Conservation (phyloP, 1,139 yeast genomes). For the Magnusiomyces paraingens region DNA sequence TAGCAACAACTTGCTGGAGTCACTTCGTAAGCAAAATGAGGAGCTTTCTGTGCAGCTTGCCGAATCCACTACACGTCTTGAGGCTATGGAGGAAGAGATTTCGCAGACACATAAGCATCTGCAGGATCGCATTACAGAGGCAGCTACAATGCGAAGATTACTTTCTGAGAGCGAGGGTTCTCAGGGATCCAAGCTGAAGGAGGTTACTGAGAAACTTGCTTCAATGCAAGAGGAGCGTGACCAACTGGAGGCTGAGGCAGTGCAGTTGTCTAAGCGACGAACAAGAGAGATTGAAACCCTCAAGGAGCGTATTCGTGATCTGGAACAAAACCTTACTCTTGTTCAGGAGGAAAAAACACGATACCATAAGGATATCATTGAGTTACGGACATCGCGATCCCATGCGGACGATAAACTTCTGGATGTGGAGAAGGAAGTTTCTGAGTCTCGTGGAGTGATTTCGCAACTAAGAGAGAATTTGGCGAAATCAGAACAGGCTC, state of each 20-base stretch:
- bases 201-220: slow-evolving; percentile 40
- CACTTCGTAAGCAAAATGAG: slow-evolving; percentile 66
- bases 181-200: slow-evolving; percentile 43
- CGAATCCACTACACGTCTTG: slow-evolving; percentile 56
- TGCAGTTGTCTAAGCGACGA: slow-evolving; percentile 44
- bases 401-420: slow-evolving; percentile 25
- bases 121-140: slow-evolving; percentile 76
- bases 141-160: slow-evolving; percentile 63
- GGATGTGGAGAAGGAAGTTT: slow-evolving; percentile 27
- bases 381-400: slow-evolving; percentile 23
- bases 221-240: slow-evolving; percentile 52
- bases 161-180: slow-evolving; percentile 62
- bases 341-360: slow-evolving; percentile 28
- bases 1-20: slow-evolving; percentile 35
- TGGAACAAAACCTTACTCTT: slow-evolving; percentile 28
- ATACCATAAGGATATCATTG: slow-evolving; percentile 22
- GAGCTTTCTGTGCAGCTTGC: slow-evolving; percentile 63
- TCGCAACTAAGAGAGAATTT: slow-evolving; percentile 24
- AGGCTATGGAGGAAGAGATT: slow-evolving; percentile 72
- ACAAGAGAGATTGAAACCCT: slow-evolving; percentile 42
- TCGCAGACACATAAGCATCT: slow-evolving; percentile 63
- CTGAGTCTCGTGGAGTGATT: slow-evolving; percentile 22
- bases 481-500: slow-evolving; percentile 25
- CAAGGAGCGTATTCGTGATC: slow-evolving; percentile 27
- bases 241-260: slow-evolving; percentile 49